Evolutionary conservation across 805 yeast species (phyloP).

Genomic region (Candida ovalis): DNA sequence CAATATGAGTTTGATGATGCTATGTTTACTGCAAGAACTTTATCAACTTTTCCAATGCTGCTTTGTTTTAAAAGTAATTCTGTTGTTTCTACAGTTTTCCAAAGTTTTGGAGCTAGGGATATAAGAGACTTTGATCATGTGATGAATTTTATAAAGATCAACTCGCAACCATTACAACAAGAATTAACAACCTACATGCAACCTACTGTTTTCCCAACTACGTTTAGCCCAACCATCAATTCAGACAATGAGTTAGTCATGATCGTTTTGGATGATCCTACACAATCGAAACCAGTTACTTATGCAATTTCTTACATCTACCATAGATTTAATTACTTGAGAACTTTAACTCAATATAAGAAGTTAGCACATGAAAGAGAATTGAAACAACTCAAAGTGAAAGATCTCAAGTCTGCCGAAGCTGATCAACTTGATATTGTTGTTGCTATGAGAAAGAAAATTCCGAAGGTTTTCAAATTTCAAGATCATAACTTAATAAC

Average conservation of each 20-base stretch:
- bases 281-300: conserved; percentile 26
- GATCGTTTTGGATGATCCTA: conserved; percentile 44
- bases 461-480: conserved; percentile 34
- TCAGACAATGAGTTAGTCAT: conserved; percentile 43
- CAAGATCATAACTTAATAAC: conserved; percentile 37
- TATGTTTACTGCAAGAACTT: conserved; percentile 45
- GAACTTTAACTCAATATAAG: conserved; percentile 35
- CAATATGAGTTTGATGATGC: conserved; percentile 39
- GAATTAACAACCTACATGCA: conserved; percentile 44
- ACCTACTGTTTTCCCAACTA: conserved; percentile 34
- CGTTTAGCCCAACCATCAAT: conserved; percentile 18
- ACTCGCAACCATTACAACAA: conserved; percentile 48
- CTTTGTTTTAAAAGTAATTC: conserved; percentile 57
- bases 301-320: conserved; percentile 38
- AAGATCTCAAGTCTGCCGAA: conserved; percentile 39
- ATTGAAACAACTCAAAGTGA: conserved; percentile 41
- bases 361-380: conserved; percentile 28
- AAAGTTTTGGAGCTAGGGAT: conserved; percentile 62
- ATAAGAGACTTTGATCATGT: conserved; percentile 48
- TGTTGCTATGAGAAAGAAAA: conserved; percentile 47
- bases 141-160: conserved; percentile 44
- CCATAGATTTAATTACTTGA: conserved; percentile 41
- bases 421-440: conserved; percentile 43
- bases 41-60: conserved; percentile 60
- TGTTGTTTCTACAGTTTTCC: conserved; percentile 48